A percentile compares a stretch with the other conserved stretches of the same genome.
phyloP scores from a whole-genome alignment of 2,329 filamentous ascomycete species.

The Ophiobolus disseminans region DNA sequence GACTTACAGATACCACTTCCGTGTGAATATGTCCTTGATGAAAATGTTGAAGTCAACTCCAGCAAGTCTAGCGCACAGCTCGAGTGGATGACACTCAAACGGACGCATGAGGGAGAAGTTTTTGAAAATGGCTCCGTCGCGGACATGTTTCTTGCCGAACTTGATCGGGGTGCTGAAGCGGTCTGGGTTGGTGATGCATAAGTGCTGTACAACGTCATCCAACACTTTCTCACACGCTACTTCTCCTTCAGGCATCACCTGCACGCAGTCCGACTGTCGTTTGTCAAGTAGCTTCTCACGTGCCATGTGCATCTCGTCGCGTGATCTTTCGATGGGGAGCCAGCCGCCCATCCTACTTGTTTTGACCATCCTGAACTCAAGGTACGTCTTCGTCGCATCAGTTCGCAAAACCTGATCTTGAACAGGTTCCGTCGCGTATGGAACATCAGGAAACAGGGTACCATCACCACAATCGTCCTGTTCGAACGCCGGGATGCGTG shows the following conservation, averaged over 20 bases:
- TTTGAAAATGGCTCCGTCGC: conserved; percentile 56
- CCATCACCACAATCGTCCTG: conserved; percentile 44
- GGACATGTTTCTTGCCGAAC: conserved; percentile 24
- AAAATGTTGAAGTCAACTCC: conserved; percentile 62
- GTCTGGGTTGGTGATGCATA: conserved; percentile 51
- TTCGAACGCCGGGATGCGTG: conserved; percentile 30
- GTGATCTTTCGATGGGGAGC: conserved; percentile 58
- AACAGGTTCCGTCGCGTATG: conserved; percentile 16
- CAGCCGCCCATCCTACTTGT: conserved; percentile 54
- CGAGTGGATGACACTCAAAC: conserved; percentile 54
- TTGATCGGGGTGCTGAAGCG: conserved; percentile 47
- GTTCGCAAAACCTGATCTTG: not conserved
- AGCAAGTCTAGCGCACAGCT: conserved; percentile 57
- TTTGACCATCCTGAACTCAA: conserved; percentile 53
- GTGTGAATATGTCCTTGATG: conserved; percentile 53
- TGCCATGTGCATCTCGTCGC: conserved; percentile 53
- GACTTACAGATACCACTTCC: conserved; percentile 56
- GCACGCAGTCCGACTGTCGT: conserved; percentile 52
- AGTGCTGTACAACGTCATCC: conserved; percentile 54
- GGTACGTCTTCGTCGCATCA: not conserved
- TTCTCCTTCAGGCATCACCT: conserved; percentile 54
- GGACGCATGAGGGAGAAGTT: conserved; percentile 49
- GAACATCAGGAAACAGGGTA: conserved; percentile 31
- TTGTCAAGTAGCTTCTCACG: conserved; percentile 51
- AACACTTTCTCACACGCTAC: conserved; percentile 58